phyloP scores from a whole-genome alignment of 768 basidiomycete genomes.

The Calocybe indica region DNA sequence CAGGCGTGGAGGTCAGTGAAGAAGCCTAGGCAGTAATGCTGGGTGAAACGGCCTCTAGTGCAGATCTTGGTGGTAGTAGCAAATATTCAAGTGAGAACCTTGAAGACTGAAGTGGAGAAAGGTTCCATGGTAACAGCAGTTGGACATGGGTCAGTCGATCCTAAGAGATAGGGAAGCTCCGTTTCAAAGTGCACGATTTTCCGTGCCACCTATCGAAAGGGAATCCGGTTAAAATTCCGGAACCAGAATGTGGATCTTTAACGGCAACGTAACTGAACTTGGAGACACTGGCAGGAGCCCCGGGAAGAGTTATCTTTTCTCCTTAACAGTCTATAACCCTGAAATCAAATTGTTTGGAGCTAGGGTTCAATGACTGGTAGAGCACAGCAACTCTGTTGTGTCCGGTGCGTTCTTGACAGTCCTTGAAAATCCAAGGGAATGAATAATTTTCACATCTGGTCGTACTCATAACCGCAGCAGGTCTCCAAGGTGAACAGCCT shows the following conservation, averaged over 20 bases:
- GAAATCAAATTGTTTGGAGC: conserved; percentile 72
- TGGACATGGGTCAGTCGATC: conserved; percentile 85
- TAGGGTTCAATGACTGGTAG: conserved; percentile 69
- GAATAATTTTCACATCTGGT: conserved; percentile 64
- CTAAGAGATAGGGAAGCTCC: conserved; percentile 66
- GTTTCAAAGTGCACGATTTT: conserved; percentile 63
- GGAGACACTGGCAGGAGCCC: conserved; percentile 60
- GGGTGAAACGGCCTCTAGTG: conserved; percentile 69
- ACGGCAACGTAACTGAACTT: conserved; percentile 67
- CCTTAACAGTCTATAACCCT: conserved; percentile 67
- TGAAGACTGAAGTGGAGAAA: conserved; percentile 87
- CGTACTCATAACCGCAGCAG: conserved; percentile 77
- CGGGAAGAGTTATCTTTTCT: conserved; percentile 78
- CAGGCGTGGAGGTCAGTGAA: conserved; percentile 73
- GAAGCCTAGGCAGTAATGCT: conserved; percentile 74
- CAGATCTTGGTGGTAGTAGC: conserved; percentile 88
- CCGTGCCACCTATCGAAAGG: conserved; percentile 67
- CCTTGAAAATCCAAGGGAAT: conserved; percentile 76
- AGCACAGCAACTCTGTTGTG: conserved; percentile 65
- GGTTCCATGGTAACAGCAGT: conserved; percentile 85
- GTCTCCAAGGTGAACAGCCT: conserved; percentile 80
- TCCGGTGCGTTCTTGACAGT: conserved; percentile 65
- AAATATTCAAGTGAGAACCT: conserved; percentile 85
- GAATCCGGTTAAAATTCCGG: conserved; percentile 75
- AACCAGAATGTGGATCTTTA: conserved; percentile 67